Evolutionary conservation across 192 early-diverging fungal genomes (phyloP).

Genomic region (Rhizophagus sp.): DNA sequence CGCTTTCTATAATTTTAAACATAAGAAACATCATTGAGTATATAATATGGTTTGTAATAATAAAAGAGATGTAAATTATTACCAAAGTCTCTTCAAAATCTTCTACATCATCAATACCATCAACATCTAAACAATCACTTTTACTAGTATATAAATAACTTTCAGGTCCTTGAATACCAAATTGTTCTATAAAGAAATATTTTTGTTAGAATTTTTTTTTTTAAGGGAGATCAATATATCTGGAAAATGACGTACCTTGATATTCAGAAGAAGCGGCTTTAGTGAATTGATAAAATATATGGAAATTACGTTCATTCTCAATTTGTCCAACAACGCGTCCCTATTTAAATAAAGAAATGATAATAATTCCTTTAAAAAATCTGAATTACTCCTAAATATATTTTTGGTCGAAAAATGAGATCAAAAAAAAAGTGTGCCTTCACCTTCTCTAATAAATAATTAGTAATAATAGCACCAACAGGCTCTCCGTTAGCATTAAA

Average conservation of each 20-base stretch:
- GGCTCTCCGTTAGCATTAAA: conserved; percentile 92
- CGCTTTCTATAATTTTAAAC: conserved; percentile 54
- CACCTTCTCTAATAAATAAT: conserved; percentile 96
- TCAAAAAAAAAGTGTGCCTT: not conserved
- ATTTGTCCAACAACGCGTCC: conserved; percentile 94
- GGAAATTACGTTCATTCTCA: conserved; percentile 95
- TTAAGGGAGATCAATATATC: not conserved
- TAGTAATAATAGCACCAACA: conserved; percentile 95
- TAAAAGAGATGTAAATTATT: conserved; percentile 16
- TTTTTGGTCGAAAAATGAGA: not conserved
- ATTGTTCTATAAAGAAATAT: conserved; percentile 45
- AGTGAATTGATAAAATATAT: conserved; percentile 93
- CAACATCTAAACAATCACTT: conserved; percentile 79
- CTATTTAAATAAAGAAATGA: conserved; percentile 37
- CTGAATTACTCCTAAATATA: not conserved
- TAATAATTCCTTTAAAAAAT: not conserved
- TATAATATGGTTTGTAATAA: not conserved
- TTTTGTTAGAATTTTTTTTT: not conserved
- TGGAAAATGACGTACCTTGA: conserved; percentile 48
- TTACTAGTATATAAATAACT: conserved; percentile 74
- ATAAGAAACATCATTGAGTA: not conserved
- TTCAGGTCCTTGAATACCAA: conserved; percentile 76
- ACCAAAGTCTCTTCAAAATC: conserved; percentile 87
- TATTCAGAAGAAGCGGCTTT: conserved; percentile 77
- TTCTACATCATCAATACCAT: conserved; percentile 87